Evolutionary conservation across 495 filamentous ascomycete species (phyloP), one percentile per base, ranked within the genome.

Genomic region (Talaromyces thailandensis): DNA sequence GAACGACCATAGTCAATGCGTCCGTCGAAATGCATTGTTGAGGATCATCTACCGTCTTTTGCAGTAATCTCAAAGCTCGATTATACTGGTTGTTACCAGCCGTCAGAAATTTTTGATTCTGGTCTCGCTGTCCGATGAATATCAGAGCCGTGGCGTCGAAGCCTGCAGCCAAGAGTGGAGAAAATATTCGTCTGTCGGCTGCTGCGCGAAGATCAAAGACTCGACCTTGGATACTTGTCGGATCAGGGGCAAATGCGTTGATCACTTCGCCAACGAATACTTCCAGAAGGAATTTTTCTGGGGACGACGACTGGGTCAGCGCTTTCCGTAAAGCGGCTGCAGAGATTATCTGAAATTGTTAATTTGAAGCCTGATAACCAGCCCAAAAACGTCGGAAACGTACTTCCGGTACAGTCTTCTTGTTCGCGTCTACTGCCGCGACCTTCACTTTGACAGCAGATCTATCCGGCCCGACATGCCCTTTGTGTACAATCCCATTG

Each of bases 101-200:
- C 3, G 60, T 29, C 28, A 67, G 63, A 35, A 71, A 43, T n/a
- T 61, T 58, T 9, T 45, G 64, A 53, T 69, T 64, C 16, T 58
- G 52, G 18, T 69, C 62, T n/a, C 58, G 65, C 29, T 62, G 58
- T 6, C 69, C 69, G 50, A 63, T 64, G 63, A 71, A 67, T 4
- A 65, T 69, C 11, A 71, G 56, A 1, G 69, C 65, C 1, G 67
- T 65, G 18, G 69, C 69, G 31, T 68, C 69, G 32, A 71, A 69
- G 1, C 67, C 69, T 21, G 60, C 67, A 18, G 56, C 63, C 6
- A 71, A 61, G 1, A 71, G 62, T 1, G 69, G 69, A 6, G 69
- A 71, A 26, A 66, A 64, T 7, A 71, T 62, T 16, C 69, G 65
- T 64, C 64, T 69, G 9, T 62, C 56, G 1, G 64, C 63, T 9